These are phyloP conservation scores for Larix sibirica DNA, from an alignment of 83 land plant genomes.

Conservation along the genomic window DNA sequence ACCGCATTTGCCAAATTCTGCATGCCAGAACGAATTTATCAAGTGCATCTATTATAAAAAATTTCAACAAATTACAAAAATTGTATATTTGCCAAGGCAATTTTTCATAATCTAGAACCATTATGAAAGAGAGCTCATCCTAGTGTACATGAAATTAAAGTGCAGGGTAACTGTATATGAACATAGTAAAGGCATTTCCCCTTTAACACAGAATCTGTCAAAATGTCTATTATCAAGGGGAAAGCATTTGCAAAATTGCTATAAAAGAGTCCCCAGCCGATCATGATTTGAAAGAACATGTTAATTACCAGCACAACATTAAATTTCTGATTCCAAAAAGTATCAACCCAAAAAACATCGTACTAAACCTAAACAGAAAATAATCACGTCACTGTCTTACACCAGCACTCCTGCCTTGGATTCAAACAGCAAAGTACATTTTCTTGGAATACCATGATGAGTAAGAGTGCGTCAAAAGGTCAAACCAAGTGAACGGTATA, in stretches of 20 bases:
- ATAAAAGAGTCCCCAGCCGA: too few relatives aligned
- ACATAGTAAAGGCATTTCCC: too few relatives aligned
- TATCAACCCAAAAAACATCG: background rate
- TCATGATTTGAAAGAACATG: background rate
- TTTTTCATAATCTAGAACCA: background rate
- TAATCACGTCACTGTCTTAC: background rate
- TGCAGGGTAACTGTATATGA: too few relatives aligned
- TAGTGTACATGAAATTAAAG: background rate
- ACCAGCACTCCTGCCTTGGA: background rate
- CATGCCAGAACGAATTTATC: background rate
- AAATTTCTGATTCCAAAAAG: background rate
- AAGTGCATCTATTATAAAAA: background rate
- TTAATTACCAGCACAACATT: background rate
- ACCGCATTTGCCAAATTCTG: slow-evolving; percentile 30
- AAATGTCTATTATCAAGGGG: too few relatives aligned
- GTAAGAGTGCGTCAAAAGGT: background rate
- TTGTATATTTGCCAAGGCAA: background rate
- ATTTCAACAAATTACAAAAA: background rate
- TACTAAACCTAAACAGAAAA: background rate
- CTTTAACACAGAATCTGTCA: too few relatives aligned
- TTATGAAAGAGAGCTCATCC: background rate
- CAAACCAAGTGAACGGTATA: too few relatives aligned
- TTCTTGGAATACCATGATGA: background rate
- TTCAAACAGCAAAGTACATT: slow-evolving; percentile 3
- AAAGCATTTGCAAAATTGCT: too few relatives aligned